Evolutionary conservation across 2,329 filamentous ascomycete species (phyloP).

Genomic region (Grosmannia huntii): DNA sequence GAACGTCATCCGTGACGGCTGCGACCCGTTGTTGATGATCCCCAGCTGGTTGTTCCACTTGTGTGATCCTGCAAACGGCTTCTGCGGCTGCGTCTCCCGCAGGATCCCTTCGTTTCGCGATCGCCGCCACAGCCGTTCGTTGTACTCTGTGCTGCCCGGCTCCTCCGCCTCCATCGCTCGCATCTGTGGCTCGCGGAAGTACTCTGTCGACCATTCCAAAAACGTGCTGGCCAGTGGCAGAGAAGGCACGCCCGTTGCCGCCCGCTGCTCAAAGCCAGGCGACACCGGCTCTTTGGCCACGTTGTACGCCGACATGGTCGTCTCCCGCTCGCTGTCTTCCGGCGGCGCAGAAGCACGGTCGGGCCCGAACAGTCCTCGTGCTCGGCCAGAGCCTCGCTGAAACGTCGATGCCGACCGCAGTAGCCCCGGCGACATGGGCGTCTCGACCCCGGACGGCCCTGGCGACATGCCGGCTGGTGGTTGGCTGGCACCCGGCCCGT

Average conservation of each 20-base stretch:
- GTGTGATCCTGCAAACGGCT: conserved; percentile 71
- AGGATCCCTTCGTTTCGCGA: conserved; percentile 89
- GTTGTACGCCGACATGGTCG: conserved; percentile 58
- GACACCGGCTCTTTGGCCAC: conserved; percentile 68
- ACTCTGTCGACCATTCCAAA: conserved; percentile 91
- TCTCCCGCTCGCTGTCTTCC: conserved; percentile 59
- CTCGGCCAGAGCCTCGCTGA: conserved; percentile 5
- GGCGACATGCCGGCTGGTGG: background rate
- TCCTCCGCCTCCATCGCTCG: conserved; percentile 91
- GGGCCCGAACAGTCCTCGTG: conserved; percentile 14
- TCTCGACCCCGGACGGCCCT: conserved; percentile 4
- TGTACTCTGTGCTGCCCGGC: conserved; percentile 91
- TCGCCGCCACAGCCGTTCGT: conserved; percentile 83
- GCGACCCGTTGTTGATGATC: conserved; percentile 78
- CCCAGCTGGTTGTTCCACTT: conserved; percentile 77
- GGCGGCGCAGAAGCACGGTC: conserved; percentile 43
- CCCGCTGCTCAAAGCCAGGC: conserved; percentile 55
- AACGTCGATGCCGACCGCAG: conserved; percentile 22
- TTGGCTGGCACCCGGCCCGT: conserved; percentile 16
- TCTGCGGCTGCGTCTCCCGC: conserved; percentile 83
- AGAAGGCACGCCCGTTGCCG: conserved; percentile 41
- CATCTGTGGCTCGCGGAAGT: conserved; percentile 98
- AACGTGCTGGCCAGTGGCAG: conserved; percentile 76
- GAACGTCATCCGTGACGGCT: conserved; percentile 87
- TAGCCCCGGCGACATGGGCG: conserved; percentile 18